Percentiles rank a stretch among this genome's conserved stretches.
Evolutionary conservation across 1,284 basidiomycete species (phyloP).

Genomic region (Malassezia psittaci): DNA sequence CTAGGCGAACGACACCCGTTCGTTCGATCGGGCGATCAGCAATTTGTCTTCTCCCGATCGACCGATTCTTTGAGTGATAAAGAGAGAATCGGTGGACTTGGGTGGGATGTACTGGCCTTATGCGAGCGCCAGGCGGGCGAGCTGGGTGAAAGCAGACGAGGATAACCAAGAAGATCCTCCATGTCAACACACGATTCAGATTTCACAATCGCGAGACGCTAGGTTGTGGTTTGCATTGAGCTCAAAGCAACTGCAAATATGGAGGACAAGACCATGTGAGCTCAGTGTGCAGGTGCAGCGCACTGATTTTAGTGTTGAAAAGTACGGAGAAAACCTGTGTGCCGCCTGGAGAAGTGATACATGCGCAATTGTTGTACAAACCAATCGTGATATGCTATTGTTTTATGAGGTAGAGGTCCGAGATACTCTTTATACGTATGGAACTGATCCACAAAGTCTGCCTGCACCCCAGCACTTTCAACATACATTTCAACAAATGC

Average conservation of each 20-base stretch:
- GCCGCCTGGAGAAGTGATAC: constrained; percentile 34
- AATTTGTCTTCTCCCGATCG: neutral
- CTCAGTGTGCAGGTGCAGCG: constrained; percentile 32
- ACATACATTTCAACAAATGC: constrained; percentile 27
- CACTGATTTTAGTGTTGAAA: constrained; percentile 29
- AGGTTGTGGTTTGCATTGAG: constrained; percentile 33
- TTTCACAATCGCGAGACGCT: constrained; percentile 27
- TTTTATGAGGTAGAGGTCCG: constrained; percentile 9
- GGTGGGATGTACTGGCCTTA: constrained; percentile 43
- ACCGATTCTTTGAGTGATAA: neutral
- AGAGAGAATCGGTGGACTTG: no score
- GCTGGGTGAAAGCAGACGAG: no score
- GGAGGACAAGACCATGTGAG: constrained; percentile 36
- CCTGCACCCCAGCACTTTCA: constrained; percentile 23
- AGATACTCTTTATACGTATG: neutral
- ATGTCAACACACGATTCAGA: constrained; percentile 17
- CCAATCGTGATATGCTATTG: constrained; percentile 5
- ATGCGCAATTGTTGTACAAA: constrained; percentile 18
- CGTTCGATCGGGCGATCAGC: neutral
- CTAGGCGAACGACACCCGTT: neutral
- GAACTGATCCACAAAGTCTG: constrained; percentile 2
- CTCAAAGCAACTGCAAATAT: constrained; percentile 27
- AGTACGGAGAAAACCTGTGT: constrained; percentile 37
- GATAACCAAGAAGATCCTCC: no score
- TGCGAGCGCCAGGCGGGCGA: constrained; percentile 26